Evolutionary conservation across 176 grass and related monocot genomes (phyloP), one percentile per base, ranked within the genome.

Genomic region (Raddia distichophylla): DNA sequence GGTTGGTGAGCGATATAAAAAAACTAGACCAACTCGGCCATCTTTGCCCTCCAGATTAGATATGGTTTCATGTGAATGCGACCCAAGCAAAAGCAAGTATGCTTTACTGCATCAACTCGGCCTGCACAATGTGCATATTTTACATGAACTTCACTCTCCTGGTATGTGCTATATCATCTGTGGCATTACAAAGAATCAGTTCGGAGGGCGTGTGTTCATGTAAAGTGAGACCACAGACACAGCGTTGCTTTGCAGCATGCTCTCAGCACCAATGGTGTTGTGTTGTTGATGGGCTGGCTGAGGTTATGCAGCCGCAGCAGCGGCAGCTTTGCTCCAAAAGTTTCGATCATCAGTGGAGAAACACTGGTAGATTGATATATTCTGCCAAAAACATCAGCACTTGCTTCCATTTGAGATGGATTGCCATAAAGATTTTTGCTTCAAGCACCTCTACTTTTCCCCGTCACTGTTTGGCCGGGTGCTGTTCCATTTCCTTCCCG

Each of bases 161-260:
- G 60, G 27, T 40, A 40, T 40, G 37, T 59, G 27, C 27, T 27
- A 1, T 27, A 27, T 27, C 27, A 27, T 81, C 45, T 33, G 68
- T 69, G 61, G 33, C 34, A 67, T 66, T 66, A 61, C 67, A 45
- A 78, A 72, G 88, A 90, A 86, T 83, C 60, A 12, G 74, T 86
- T 86, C 79, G 18, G 42, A 46, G 45, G 71, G 17, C 5, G 18
- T 19, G 16, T 89, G 82, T 72, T 71, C 33, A 81, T 82, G 83
- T 80, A 67, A 82, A 82, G 78, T 45, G 73, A 78, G 79, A 73
- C 68, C 67, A 56, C 13, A 77, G 3, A 15, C 58, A 82, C 87
- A 82, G 72, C 83, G 83, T 81, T 64, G 58, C 27, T 71, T 85
- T 89, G 87, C 77, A 82, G 83, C 88, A 83, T 79, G 67, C 83